These are phyloP conservation scores for Fusarium mundagurra DNA, from an alignment of 2,329 filamentous ascomycete genomes.

Conservation along the genomic window DNA sequence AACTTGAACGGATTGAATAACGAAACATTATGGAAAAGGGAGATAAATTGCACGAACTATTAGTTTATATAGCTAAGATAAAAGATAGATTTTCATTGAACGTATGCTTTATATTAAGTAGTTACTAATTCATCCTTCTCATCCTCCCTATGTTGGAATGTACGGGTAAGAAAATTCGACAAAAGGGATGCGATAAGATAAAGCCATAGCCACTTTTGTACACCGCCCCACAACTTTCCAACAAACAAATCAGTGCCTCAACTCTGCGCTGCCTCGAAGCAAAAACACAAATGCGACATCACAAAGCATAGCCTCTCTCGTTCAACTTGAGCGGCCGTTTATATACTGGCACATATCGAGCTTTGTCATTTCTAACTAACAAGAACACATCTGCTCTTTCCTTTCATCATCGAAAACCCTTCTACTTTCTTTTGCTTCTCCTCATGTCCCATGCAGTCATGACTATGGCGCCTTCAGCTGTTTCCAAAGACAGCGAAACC, in stretches of 20 bases:
- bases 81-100: too few species aligned
- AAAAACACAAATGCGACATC: neutral
- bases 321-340: too few species aligned
- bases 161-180: too few species aligned
- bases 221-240: neutral
- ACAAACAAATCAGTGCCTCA: neutral
- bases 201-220: neutral
- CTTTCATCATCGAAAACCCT: neutral
- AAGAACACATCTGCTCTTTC: fast-evolving
- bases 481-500: neutral
- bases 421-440: neutral
- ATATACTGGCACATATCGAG: fast-evolving
- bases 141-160: too few species aligned
- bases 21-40: too few species aligned
- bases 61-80: too few species aligned
- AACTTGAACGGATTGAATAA: too few species aligned
- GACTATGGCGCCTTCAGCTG: neutral
- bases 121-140: too few species aligned
- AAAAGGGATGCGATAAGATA: neutral
- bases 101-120: too few species aligned
- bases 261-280: neutral
- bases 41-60: too few species aligned
- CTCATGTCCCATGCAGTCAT: neutral
- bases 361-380: fast-evolving
- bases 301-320: too few species aligned